Percentiles rank a stretch among this genome's conserved stretches.
Evolutionary conservation across 306 rosid genomes (phyloP).

Genomic region (Dryas drummondii): DNA sequence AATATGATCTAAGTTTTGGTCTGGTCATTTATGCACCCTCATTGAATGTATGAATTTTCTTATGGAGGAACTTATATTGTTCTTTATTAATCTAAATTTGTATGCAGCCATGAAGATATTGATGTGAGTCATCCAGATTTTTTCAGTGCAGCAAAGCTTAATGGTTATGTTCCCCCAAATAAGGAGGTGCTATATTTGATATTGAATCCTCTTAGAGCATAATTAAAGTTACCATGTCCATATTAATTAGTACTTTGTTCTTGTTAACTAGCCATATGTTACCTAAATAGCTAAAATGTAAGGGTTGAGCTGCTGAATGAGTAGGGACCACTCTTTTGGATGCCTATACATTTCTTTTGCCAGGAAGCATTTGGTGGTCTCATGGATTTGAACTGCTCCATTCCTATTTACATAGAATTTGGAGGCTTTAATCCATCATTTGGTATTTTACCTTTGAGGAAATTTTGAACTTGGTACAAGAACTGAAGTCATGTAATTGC

Average conservation of each 20-base stretch:
- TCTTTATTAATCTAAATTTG: slow-evolving; percentile 19
- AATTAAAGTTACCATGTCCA: slow-evolving; percentile 11
- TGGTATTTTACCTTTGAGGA: not conserved
- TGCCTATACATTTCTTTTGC: slow-evolving; percentile 14
- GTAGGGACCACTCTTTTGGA: not conserved
- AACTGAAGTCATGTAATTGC: not conserved
- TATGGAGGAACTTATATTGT: not conserved
- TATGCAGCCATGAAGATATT: slow-evolving; percentile 93
- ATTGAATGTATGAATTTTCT: not conserved
- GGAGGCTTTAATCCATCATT: not conserved
- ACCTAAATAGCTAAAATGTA: slow-evolving; percentile 1
- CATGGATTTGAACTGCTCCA: slow-evolving; percentile 4
- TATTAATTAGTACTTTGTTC: not conserved
- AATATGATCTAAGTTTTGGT: slow-evolving; percentile 4
- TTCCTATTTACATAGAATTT: not conserved
- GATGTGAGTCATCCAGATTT: slow-evolving; percentile 98
- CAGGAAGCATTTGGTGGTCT: not conserved
- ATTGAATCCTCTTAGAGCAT: slow-evolving; percentile 24
- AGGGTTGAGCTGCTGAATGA: not conserved
- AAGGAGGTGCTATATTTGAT: slow-evolving; percentile 61
- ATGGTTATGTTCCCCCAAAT: slow-evolving; percentile 83
- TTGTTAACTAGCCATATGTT: not conserved
- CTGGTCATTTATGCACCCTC: not conserved
- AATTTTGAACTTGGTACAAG: not conserved
- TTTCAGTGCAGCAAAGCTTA: slow-evolving; percentile 75